Conservation (phyloP, 2,329 filamentous ascomycete species). For the Aspergillus tamarii region DNA sequence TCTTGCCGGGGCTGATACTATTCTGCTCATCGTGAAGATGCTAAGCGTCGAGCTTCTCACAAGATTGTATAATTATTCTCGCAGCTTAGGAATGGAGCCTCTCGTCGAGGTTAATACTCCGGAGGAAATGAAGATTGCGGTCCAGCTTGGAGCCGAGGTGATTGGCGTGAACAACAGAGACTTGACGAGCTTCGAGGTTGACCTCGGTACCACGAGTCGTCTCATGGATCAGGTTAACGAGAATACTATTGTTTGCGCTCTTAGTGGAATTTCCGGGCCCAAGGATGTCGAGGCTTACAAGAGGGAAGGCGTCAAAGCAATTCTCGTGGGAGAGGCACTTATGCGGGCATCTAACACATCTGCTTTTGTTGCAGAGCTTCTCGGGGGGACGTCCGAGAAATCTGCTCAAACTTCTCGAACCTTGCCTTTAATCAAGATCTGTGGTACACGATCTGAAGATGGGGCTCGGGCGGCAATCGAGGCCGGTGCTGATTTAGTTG, state of each 20-base stretch:
- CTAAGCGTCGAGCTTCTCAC: conserved; percentile 74
- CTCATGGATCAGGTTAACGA: conserved; percentile 84
- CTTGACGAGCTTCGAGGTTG: conserved; percentile 93
- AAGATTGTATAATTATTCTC: conserved; percentile 83
- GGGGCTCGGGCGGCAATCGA: conserved; percentile 79
- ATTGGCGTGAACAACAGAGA: conserved; percentile 99
- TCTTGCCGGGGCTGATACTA: conserved; percentile 89
- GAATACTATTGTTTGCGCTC: conserved; percentile 84
- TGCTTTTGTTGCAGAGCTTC: conserved; percentile 80
- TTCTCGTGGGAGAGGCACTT: conserved; percentile 92
- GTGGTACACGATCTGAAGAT: conserved; percentile 82
- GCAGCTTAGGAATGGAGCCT: conserved; percentile 93
- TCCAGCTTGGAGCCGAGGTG: conserved; percentile 82
- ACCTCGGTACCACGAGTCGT: conserved; percentile 86
- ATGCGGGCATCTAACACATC: conserved; percentile 87
- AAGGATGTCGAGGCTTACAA: conserved; percentile 87
- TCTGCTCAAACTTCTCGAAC: conserved; percentile 21
- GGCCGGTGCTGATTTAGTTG: conserved; percentile 87
- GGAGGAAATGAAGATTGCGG: conserved; percentile 87
- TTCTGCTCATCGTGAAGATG: conserved; percentile 98
- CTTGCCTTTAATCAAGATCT: conserved; percentile 83
- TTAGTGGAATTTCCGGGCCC: conserved; percentile 89
- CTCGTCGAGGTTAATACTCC: conserved; percentile 94
- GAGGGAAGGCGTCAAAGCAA: conserved; percentile 85
- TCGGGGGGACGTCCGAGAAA: conserved; percentile 57